Conservation (phyloP, 1,139 yeast species). For the Scheffersomyces segobiensis region DNA sequence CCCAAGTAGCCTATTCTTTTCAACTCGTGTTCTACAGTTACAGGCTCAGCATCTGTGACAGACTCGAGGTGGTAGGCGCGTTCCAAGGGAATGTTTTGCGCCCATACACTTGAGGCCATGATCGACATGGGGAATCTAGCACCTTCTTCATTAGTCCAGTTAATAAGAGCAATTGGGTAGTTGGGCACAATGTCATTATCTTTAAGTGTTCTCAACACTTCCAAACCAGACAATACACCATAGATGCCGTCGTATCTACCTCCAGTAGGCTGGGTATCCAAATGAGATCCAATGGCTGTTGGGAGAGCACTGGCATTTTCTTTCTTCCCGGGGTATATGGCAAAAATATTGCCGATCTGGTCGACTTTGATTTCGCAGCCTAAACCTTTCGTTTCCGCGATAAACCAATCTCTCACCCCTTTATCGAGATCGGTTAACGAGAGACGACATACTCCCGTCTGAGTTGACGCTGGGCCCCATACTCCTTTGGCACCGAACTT, state of each 20-base stretch:
- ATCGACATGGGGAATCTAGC: conserved; percentile 70
- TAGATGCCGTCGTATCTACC: conserved; percentile 73
- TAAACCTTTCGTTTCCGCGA: conserved; percentile 47
- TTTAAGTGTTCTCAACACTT: conserved; percentile 62
- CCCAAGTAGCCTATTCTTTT: conserved; percentile 66
- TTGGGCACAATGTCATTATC: conserved; percentile 59
- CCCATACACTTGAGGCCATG: conserved; percentile 70
- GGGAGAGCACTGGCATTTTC: conserved; percentile 45
- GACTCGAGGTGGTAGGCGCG: conserved; percentile 53
- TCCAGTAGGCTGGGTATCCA: conserved; percentile 80
- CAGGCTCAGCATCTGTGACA: conserved; percentile 52
- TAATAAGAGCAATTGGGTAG: conserved; percentile 62
- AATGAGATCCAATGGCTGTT: conserved; percentile 71
- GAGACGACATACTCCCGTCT: conserved; percentile 64
- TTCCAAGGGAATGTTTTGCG: conserved; percentile 48
- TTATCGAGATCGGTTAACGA: conserved; percentile 65
- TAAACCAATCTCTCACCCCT: conserved; percentile 68
- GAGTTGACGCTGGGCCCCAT: conserved; percentile 59
- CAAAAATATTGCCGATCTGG: conserved; percentile 66
- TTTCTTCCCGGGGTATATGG: conserved; percentile 59
- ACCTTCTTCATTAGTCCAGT: conserved; percentile 82
- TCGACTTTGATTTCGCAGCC: conserved; percentile 64
- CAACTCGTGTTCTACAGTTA: conserved; percentile 55
- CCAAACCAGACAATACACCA: conserved; percentile 69
- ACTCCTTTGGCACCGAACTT: conserved; percentile 61